Evolutionary conservation across 352 stramenopile genomes (phyloP), one percentile per base, ranked within the genome.

Genomic region (Globisporangium middletonii): DNA sequence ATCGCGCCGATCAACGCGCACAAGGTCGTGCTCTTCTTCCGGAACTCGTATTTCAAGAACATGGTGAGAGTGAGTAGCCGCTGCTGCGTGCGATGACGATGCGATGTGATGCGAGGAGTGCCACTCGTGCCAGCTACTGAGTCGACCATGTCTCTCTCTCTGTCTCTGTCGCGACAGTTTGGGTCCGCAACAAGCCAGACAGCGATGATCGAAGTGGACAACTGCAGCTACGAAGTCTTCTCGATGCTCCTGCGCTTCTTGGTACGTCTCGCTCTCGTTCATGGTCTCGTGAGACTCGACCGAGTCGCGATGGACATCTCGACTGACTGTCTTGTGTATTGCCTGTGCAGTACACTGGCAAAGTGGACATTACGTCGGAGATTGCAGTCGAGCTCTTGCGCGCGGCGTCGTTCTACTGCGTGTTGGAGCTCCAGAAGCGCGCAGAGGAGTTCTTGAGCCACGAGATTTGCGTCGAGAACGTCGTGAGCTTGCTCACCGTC

Each of bases 21-120:
- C 69, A 92, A 92, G 56, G 86, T 95, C 23, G 86, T 95, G 27
- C 71, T 95, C 11, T 94, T 92, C 60, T 92, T 95, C 63, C 83
- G 85, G 37, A 95, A 95, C 60, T 88, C 86, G 60, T 95, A 94
- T 67, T 95, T 95, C 78, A 95, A 95, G 76, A 89, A 89, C 67
- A 86, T 94, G 82, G 86, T 95, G 77, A 79, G 75, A 79, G 82
- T 91, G 69, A 89, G 78, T 86, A 69, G 65, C 41, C 53, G 15
- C 53, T 38, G 6, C 41, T 11, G 19, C 12, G 52, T 57, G 15
- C 19, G 33, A 38, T 38, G 33, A n/a, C 35, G 23, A 23, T 23
- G 23, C 23, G 19, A 50, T 55, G 41, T 15, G 41, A 4, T 46
- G 23, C 23, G 23, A 23, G 23, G 23, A 23, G 23, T 23, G 23